Base-by-base conservation (phyloP, 306 rosid genomes). In the Abrus pulchellus region DNA sequence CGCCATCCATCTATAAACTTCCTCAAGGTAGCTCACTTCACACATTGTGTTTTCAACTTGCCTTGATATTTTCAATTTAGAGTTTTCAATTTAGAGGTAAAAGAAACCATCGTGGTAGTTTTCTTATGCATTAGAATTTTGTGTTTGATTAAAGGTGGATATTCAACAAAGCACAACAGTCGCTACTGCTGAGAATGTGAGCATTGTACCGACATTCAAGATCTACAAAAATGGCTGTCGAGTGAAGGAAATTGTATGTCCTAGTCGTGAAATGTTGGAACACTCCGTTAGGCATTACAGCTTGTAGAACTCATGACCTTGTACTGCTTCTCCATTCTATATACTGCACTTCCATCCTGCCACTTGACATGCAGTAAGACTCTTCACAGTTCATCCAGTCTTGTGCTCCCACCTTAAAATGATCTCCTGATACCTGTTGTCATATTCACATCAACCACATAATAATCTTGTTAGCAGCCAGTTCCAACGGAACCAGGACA, bases 121-220 rank as follows among this genome's bases (percentile, higher is more conserved):
- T 50, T 65, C 75, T 78, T 54, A 68, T 68, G 56, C 34, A 14
- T 82, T 6, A 4, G 11, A 67, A 70, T 68, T 66, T 65, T 65
- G 28, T 71, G 71, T 72, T 80, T 85, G 57, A 50, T 67, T 38
- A 56, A 43, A 93, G 97, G 96, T 93, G 86, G 87, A 93, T 87
- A 73, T 89, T 33, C 89, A 85, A 81, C 87, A 83, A 69, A 85
- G 74, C 80, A 86, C 87, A 6, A 82, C 85, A 70, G 77, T 91
- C 7, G 96, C 96, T 34, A 86, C 77, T 32, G 78, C 85, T 2
- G 97, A 93, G 87, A 89, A 84, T 62, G 85, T 93, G 33, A 82
- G 92, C 80, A 86, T 89, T 55, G 91, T 91, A 61, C 96, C 97
- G 12, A 93, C 97, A 27, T 89, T 93, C 96, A 93, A 93, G 89